Evolutionary conservation across 2,329 filamentous ascomycete species (phyloP).

Genomic region (Stemphylium beticola): DNA sequence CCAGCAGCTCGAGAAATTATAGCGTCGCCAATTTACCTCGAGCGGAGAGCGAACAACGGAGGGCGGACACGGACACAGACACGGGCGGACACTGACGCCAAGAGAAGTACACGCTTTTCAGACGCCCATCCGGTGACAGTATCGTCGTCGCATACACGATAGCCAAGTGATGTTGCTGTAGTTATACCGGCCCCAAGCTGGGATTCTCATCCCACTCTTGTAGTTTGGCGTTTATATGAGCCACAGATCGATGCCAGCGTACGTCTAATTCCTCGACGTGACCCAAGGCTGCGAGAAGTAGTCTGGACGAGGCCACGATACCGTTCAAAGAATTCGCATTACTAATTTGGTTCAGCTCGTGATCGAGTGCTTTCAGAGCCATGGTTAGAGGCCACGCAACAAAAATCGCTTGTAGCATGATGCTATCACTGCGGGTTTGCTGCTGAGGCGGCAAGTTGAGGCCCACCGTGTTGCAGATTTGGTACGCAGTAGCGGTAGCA

Average conservation of each 20-base stretch:
- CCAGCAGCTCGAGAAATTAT: not conserved
- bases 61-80: not conserved
- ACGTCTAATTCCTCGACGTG: slow-evolving; percentile 4
- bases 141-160: no score
- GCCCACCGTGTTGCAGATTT: slow-evolving; percentile 3
- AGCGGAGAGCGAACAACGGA: no score
- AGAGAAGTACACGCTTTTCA: not conserved
- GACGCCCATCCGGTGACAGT: no score
- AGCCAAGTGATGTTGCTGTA: no score
- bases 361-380: not conserved
- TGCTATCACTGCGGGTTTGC: not conserved
- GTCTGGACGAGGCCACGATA: not conserved
- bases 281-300: slow-evolving; percentile 1
- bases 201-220: slow-evolving; percentile 4
- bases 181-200: not conserved
- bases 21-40: no score
- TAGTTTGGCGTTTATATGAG: not conserved
- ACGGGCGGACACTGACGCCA: not conserved
- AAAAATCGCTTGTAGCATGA: slow-evolving; percentile 2
- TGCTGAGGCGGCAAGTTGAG: not conserved
- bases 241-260: not conserved
- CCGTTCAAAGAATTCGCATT: not conserved
- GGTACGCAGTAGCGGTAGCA: not conserved
- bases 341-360: not conserved
- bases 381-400: slow-evolving; percentile 5